Conservation (phyloP, 371 early-diverging fungal genomes). For the Apophysomyces sp. region DNA sequence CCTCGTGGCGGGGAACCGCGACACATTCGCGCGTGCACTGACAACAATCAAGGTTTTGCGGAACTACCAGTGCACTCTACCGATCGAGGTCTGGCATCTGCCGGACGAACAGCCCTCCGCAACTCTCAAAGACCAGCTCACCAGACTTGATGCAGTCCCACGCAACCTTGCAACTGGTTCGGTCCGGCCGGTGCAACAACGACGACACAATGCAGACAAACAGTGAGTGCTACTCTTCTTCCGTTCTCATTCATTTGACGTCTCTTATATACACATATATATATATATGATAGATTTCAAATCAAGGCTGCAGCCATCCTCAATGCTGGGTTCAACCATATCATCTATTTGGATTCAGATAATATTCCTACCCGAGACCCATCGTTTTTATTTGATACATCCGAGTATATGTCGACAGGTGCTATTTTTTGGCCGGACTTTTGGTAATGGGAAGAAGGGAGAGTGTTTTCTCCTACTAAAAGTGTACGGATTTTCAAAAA, state of each 20-base stretch:
- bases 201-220: conserved; percentile 32
- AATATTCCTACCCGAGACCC: conserved; percentile 47
- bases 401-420: conserved; percentile 42
- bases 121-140: conserved; percentile 2
- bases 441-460: conserved; percentile 26
- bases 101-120: conserved; percentile 33
- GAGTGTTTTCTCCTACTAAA: neutral
- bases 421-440: conserved; percentile 62
- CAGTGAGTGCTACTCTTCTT: conserved; percentile 24
- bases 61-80: conserved; percentile 21
- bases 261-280: neutral
- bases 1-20: conserved; percentile 42
- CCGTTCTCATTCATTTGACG: neutral
- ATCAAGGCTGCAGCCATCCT: conserved; percentile 54
- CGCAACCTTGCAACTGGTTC: conserved; percentile 27
- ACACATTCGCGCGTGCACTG: conserved; percentile 36
- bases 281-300: conserved; percentile 28
- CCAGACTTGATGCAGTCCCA: conserved; percentile 14
- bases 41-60: conserved; percentile 30
- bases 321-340: conserved; percentile 44
- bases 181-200: conserved; percentile 24
- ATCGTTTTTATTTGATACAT: conserved; percentile 41
- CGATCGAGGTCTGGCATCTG: conserved; percentile 45
- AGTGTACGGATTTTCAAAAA: neutral
- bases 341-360: conserved; percentile 59